Conservation (phyloP, 2,329 filamentous ascomycete species). For the Paraphaeosphaeria sporulosa region DNA sequence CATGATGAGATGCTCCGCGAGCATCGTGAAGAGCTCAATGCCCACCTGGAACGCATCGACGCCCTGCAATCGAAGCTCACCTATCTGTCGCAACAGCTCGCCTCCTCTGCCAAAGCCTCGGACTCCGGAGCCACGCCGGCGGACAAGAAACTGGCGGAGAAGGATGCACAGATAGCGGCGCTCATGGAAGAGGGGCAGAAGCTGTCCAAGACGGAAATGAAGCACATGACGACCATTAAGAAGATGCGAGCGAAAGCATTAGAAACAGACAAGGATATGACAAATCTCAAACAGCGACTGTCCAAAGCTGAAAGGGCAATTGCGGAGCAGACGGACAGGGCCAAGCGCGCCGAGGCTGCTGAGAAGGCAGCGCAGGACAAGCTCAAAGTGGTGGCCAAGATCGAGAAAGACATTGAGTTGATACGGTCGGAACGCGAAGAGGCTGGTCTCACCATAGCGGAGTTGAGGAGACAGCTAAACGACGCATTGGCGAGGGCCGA, state of each 20-base stretch:
- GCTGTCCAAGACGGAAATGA: conserved; percentile 84
- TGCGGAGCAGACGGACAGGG: conserved; percentile 67
- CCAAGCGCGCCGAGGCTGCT: conserved; percentile 66
- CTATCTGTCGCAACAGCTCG: conserved; percentile 82
- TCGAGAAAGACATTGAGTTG: conserved; percentile 65
- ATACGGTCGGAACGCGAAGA: conserved; percentile 69
- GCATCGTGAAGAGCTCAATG: conserved; percentile 82
- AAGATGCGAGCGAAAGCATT: conserved; percentile 67
- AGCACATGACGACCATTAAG: conserved; percentile 82
- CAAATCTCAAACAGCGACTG: conserved; percentile 65
- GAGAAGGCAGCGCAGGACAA: conserved; percentile 65
- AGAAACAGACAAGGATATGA: conserved; percentile 61
- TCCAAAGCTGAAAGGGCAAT: conserved; percentile 71
- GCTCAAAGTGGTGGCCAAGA: conserved; percentile 59
- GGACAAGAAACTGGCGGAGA: conserved; percentile 85
- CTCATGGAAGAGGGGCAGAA: conserved; percentile 93
- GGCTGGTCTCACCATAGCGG: conserved; percentile 70
- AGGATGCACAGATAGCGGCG: conserved; percentile 87
- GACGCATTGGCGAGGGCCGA: conserved; percentile 72
- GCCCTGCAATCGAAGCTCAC: conserved; percentile 89
- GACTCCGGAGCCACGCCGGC: conserved; percentile 39
- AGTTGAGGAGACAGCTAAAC: conserved; percentile 73
- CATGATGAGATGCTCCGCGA: conserved; percentile 62
- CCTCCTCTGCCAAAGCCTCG: conserved; percentile 73
- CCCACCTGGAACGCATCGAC: conserved; percentile 88